Evolutionary conservation across 192 early-diverging fungal species (phyloP).

Genomic region (Rhizoclosmatium sp.): DNA sequence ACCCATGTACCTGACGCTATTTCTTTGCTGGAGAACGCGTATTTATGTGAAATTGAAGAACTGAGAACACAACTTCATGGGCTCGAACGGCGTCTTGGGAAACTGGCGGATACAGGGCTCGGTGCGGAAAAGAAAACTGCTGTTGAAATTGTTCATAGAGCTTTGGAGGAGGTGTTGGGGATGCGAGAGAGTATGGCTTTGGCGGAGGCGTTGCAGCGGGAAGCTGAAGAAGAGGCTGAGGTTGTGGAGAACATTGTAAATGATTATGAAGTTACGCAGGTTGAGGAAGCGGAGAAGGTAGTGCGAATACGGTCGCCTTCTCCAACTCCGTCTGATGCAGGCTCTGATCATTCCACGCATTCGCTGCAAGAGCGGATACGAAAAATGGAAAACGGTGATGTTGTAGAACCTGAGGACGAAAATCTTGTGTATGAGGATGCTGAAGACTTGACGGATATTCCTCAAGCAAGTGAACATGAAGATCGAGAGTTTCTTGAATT

Average conservation of each 20-base stretch:
- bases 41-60: not conserved
- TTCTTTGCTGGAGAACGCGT: not conserved
- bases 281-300: not conserved
- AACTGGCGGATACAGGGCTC: constrained; percentile 4
- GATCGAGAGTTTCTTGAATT: constrained; percentile 23
- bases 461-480: not conserved
- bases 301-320: not conserved
- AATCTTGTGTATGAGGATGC: not conserved
- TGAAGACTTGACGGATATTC: constrained; percentile 24
- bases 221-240: not conserved
- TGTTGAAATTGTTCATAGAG: not conserved
- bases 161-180: not conserved
- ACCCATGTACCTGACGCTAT: not conserved
- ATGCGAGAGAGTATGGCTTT: not conserved
- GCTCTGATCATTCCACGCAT: constrained; percentile 18
- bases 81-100: constrained; percentile 10
- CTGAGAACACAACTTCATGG: not conserved
- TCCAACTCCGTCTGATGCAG: not conserved
- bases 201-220: not conserved
- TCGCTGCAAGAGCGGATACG: constrained; percentile 2
- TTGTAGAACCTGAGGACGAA: not conserved
- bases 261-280: not conserved
- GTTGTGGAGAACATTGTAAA: not conserved
- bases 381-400: not conserved
- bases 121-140: not conserved